These are phyloP conservation scores for Hamamelis virginiana DNA, from an alignment of 164 flowering plant species.

Conservation along the genomic window DNA sequence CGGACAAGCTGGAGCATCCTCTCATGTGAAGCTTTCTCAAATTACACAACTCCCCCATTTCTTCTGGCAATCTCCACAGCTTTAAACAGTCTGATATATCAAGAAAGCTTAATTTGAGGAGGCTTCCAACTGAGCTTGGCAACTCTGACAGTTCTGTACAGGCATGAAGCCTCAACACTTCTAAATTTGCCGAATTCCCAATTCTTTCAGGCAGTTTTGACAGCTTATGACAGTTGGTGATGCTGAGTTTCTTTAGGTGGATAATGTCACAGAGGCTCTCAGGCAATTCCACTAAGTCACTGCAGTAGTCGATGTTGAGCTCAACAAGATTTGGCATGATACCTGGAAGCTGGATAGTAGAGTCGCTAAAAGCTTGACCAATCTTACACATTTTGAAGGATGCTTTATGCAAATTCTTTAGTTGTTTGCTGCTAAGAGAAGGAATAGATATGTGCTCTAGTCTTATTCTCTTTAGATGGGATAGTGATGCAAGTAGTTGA, in stretches of 20 bases:
- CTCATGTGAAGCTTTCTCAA: slow-evolving; percentile 23
- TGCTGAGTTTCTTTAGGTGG: slow-evolving; percentile 28
- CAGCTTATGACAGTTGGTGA: slow-evolving; percentile 42
- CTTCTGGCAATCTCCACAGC: slow-evolving; percentile 22
- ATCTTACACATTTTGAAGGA: slow-evolving; percentile 33
- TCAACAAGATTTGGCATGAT: slow-evolving; percentile 36
- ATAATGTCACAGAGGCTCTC: slow-evolving; percentile 23
- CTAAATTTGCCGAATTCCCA: slow-evolving; percentile 18
- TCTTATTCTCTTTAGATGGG: slow-evolving; percentile 25
- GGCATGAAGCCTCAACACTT: slow-evolving; percentile 24
- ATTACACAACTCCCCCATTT: slow-evolving; percentile 16
- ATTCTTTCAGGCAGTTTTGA: slow-evolving; percentile 17
- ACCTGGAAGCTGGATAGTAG: slow-evolving; percentile 3
- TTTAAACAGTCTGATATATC: slow-evolving; percentile 25
- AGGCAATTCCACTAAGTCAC: slow-evolving; percentile 35
- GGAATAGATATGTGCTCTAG: slow-evolving; percentile 25
- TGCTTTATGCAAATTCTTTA: slow-evolving; percentile 33
- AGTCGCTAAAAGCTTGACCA: slow-evolving; percentile 20
- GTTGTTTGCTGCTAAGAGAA: not conserved
- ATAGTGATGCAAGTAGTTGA: not conserved
- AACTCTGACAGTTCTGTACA: slow-evolving; percentile 25
- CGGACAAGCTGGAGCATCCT: slow-evolving; percentile 16
- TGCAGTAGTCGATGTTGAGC: slow-evolving; percentile 38
- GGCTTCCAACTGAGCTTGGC: slow-evolving; percentile 24
- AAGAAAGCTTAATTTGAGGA: slow-evolving; percentile 18